Evolutionary conservation across 768 basidiomycete species (phyloP), one percentile per base, ranked within the genome.

Genomic region (Lyophyllum semitale): DNA sequence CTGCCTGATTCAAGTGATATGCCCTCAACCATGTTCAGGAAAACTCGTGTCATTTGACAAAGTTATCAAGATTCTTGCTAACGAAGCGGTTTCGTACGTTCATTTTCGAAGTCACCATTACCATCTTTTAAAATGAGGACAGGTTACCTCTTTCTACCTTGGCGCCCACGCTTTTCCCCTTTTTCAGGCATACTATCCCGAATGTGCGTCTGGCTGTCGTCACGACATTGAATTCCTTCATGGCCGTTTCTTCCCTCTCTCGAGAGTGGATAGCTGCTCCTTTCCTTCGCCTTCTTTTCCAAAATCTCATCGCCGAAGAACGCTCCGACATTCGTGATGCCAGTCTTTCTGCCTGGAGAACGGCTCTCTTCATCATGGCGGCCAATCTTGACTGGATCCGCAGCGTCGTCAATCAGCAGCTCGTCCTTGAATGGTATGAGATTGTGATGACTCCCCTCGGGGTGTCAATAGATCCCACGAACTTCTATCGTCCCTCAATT

Each of bases 111-210:
- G 18, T 37, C 43, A 18, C 38, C 18, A 9, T 15, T 33, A 5
- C 54, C 23, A 44, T 13, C 30, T 45, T 4, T 29, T n/a, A 47
- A 38, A 6, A 11, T 12, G 20, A 26, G 13, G 57, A 11, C 58
- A 95, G 93, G n/a, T 76, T 87, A 44, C 89, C 93, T 3, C 79
- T 98, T 27, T 79, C 86, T n/a, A 81, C 81, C 3, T 82, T 97
- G 53, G 90, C 95, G 6, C 89, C 91, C 2, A 91, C 89, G 1
- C 75, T 96, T 5, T 98, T 93, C 73, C 93, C 96, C 3, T 98
- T 96, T 79, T 95, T 98, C 74, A 91, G 97, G 17, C 97, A 99
- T 70, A 95, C 96, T 0, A 98, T 99, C 63, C 73, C 90, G 1
- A 89, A 88, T 57, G 97, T 99, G 51, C 92, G 97, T 8, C 79